Conservation (phyloP, 2,329 filamentous ascomycete species). For the Penicillium sp. region DNA sequence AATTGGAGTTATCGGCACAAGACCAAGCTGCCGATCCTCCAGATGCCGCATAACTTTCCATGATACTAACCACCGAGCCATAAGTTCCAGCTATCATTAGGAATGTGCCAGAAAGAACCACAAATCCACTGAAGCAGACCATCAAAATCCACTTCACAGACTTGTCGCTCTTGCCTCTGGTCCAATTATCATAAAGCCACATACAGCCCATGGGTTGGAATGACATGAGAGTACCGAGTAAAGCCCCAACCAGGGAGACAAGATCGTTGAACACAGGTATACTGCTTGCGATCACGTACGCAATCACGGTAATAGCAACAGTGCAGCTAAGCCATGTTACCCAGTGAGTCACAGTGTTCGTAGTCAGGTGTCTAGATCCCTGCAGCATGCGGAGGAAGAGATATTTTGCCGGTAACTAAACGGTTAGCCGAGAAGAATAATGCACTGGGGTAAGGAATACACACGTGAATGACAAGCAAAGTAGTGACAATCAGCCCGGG, state of each 20-base stretch:
- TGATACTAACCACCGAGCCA: not conserved
- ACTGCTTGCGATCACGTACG: constrained; percentile 53
- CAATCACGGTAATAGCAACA: constrained; percentile 40
- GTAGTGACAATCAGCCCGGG: constrained; percentile 54
- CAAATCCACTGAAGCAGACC: not conserved
- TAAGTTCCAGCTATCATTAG: not conserved
- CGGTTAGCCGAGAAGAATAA: not conserved
- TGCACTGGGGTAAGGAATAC: not conserved
- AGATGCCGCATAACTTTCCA: not conserved
- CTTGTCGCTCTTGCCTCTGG: not conserved
- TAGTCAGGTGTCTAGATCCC: constrained; percentile 51
- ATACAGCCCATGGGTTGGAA: constrained; percentile 12
- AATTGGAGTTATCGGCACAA: not conserved
- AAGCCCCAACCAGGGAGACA: constrained; percentile 48
- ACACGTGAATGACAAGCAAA: constrained; percentile 41
- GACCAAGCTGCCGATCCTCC: not conserved
- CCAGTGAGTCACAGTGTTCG: constrained; percentile 53
- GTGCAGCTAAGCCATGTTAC: constrained; percentile 52
- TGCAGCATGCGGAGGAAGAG: constrained; percentile 56
- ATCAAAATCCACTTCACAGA: not conserved
- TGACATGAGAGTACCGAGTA: constrained; percentile 25
- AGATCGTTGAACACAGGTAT: constrained; percentile 58
- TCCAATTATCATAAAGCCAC: constrained; percentile 12
- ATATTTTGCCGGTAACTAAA: constrained; percentile 54
- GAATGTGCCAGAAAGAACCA: not conserved